Evolutionary conservation across 225 moss, liverwort and hornwort species (phyloP).

Genomic region (Polytrichum formosum): DNA sequence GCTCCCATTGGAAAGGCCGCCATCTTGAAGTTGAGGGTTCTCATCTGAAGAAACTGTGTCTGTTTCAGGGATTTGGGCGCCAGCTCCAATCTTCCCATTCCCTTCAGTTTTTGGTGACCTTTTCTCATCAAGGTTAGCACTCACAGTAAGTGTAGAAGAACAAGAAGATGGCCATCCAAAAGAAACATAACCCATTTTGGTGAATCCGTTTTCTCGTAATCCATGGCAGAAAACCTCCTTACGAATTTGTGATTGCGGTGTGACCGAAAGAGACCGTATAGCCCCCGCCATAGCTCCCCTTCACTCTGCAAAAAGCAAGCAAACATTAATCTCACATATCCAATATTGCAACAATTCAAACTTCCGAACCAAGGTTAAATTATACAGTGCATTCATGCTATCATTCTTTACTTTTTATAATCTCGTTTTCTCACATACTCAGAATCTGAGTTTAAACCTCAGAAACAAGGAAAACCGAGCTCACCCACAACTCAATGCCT

Average conservation of each 20-base stretch:
- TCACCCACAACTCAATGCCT: no score
- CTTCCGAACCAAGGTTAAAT: no score
- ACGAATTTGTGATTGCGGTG: neutral
- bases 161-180: neutral
- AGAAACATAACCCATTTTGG: neutral
- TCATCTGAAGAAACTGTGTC: neutral
- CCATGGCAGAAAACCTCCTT: conserved; percentile 1
- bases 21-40: neutral
- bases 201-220: neutral
- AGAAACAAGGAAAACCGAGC: no score
- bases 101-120: conserved; percentile 2
- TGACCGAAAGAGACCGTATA: neutral
- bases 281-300: conserved; percentile 1
- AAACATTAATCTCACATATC: no score
- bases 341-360: no score
- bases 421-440: no score
- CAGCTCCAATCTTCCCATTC: conserved; percentile 5
- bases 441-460: no score
- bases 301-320: neutral
- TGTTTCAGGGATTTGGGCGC: neutral
- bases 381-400: no score
- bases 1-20: conserved; percentile 1
- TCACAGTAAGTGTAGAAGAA: neutral
- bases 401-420: no score
- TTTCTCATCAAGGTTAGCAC: conserved; percentile 4